Evolutionary conservation across 1,284 basidiomycete species (phyloP), one percentile per base, ranked within the genome.

Genomic region (Boletus sp.): DNA sequence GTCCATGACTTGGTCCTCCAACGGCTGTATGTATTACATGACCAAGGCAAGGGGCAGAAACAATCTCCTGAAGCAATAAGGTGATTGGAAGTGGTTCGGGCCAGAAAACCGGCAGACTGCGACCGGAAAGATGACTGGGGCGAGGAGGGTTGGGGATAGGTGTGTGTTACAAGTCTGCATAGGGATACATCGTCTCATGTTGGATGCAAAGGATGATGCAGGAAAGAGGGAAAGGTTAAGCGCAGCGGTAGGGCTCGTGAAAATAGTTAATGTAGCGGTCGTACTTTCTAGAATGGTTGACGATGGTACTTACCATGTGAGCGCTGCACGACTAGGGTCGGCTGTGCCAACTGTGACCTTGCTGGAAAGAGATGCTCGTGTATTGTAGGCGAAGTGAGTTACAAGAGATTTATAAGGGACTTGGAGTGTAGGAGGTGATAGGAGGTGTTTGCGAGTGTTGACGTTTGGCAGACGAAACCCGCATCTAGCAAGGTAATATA

Each of bases 221-320:
- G 77, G 71, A 66, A 84, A 89, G 24, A 91, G 65, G 1, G 86
- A 84, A 13, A 89, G 72, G 62, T 90, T 90, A 53, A 88, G 70
- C 2, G 83, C 74, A 5, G 78, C 71, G 2, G 78, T 65, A 0
- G 55, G 43, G 36, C n/a, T 42, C 4, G 29, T 27, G 9, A 61
- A 39, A 22, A 60, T 3, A 36, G 16, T 24, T 13, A 24, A 7
- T 45, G 41, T 45, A 37, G 33, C 20, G 43, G 24, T 24, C 24
- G 24, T 24, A 24, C 24, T 24, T 24, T 24, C 2, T 24, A 24
- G 1, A 24, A 24, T 4, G 24, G 39, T 33, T 5, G 20, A 43
- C 45, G 15, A 15, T 18, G 11, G 16, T 24, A 24, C 24, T 24
- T 11, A 46, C 24, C 33, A 22, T 35, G 51, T 47, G 12, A 4